These are phyloP conservation scores for Penicillium bialowiezense DNA, from an alignment of 495 filamentous ascomycete genomes.

Conservation along the genomic window DNA sequence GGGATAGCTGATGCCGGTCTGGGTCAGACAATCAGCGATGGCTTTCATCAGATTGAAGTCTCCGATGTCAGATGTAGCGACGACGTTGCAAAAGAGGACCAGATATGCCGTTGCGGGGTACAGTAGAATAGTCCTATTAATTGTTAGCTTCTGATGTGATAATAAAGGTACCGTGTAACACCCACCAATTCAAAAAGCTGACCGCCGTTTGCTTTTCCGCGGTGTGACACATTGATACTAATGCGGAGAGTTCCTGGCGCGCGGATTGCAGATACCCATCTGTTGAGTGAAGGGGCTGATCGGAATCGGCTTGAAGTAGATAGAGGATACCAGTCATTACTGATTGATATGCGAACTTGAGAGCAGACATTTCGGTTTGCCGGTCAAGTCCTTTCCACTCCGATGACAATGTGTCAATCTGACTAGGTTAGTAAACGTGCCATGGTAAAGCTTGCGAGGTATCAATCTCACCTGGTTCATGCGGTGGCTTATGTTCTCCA, in stretches of 20 bases:
- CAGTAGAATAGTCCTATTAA: slow-evolving; percentile 17
- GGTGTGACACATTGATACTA: slow-evolving; percentile 19
- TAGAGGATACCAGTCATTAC: slow-evolving; percentile 18
- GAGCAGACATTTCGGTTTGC: slow-evolving; percentile 16
- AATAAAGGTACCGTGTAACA: no score
- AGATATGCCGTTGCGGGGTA: slow-evolving; percentile 21
- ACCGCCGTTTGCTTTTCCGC: slow-evolving; percentile 16
- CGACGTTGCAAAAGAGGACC: slow-evolving; percentile 18
- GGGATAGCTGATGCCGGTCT: slow-evolving; percentile 12
- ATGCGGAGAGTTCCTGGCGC: slow-evolving; percentile 15
- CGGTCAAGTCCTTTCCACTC: slow-evolving; percentile 20
- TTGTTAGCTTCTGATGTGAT: no score
- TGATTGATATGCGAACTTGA: slow-evolving; percentile 23
- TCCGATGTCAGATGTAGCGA: slow-evolving; percentile 14
- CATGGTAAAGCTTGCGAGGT: not conserved
- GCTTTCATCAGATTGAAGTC: slow-evolving; percentile 19
- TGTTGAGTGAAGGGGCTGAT: not conserved
- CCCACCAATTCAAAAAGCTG: slow-evolving; percentile 21
- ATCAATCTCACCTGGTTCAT: slow-evolving; percentile 11
- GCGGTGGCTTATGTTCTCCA: slow-evolving; percentile 13
- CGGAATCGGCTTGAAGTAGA: slow-evolving; percentile 5
- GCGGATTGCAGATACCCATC: slow-evolving; percentile 18
- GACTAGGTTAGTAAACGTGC: not conserved
- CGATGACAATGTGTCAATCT: slow-evolving; percentile 11
- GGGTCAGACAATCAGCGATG: slow-evolving; percentile 11